These are phyloP conservation scores for Trichoderma sp. DNA, from an alignment of 2,329 filamentous ascomycete genomes.

Conservation along the genomic window DNA sequence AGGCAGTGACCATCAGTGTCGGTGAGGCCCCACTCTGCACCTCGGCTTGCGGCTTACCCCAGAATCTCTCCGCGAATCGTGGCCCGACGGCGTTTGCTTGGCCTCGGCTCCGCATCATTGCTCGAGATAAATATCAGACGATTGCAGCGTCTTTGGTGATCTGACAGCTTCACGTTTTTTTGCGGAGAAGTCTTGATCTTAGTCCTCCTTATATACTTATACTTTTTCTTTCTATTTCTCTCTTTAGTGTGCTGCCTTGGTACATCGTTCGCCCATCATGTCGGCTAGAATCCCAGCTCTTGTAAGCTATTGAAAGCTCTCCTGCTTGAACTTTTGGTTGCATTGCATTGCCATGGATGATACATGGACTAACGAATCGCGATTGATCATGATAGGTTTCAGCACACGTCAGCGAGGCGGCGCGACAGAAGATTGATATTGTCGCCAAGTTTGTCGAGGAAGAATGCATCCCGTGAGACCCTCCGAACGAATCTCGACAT, in stretches of 20 bases:
- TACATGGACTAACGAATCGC: neutral
- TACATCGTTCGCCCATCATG: conserved; percentile 25
- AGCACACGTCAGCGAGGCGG: conserved; percentile 73
- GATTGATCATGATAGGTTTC: conserved; percentile 37
- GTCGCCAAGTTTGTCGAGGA: conserved; percentile 97
- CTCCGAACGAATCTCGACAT: neutral
- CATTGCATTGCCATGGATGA: neutral
- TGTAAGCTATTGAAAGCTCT: conserved; percentile 26
- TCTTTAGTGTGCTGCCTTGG: neutral
- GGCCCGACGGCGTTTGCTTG: conserved; percentile 8
- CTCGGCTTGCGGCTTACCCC: conserved; percentile 21
- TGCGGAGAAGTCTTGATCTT: too few species aligned
- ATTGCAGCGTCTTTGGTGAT: neutral
- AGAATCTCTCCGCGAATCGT: conserved; percentile 13
- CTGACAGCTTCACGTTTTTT: neutral
- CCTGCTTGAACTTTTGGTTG: neutral
- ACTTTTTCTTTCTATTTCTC: neutral
- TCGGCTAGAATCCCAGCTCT: conserved; percentile 35
- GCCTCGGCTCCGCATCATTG: conserved; percentile 14
- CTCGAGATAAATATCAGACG: conserved; percentile 9
- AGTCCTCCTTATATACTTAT: neutral
- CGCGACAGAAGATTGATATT: conserved; percentile 78
- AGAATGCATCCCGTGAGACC: conserved; percentile 74
- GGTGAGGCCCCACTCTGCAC: conserved; percentile 13
- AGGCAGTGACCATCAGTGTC: neutral